Base-by-base conservation (phyloP, 352 stramenopile genomes). In the Phytophthora quininea region DNA sequence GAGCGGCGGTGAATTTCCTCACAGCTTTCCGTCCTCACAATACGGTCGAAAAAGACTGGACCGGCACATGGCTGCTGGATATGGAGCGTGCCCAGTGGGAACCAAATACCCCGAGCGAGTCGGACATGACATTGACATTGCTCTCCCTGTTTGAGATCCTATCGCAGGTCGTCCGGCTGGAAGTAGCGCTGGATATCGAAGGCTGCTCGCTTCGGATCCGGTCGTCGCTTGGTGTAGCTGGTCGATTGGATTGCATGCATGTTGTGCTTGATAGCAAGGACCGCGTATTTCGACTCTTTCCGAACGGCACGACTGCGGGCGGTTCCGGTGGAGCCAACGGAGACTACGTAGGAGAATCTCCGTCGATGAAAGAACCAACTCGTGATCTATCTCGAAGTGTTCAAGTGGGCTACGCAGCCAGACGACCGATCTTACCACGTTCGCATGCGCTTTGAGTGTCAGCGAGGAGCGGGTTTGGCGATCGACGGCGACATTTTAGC, bases 281-380 rank as follows among this genome's bases (percentile, higher is more conserved):
- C 37, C 81, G 81, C 15, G 69, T 89, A 48, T 90, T 86, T 64
- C 82, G 80, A 4, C 50, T 86, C 27, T 80, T 86, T 15, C 72
- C 77, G 27, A 87, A 91, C 59, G 85, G 85, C 45, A 59, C 77
- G 37, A 58, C 80, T 29, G 76, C 82, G 24, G 69, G 58, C 27
- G 67, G 76, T 29, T 57, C 55, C 30, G 68, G 61, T 35, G 82
- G 83, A 9, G 75, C 88, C 61, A 81, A 73, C 53, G 85, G 85
- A 30, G 83, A 93, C 68, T 93, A 93, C 54, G 59, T 88, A 31
- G 84, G 74, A 11, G 72, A 77, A 84, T 89, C 48, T 76, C 76
- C n/a, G 67, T 83, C 19, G 78, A 89, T 46, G 65, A 57, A 6
- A 74, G 10, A 69, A 79, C 4, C 65, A 73, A 14, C 55, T 91